phyloP scores from a whole-genome alignment of 805 yeast genomes.

The Candida quercuum region DNA sequence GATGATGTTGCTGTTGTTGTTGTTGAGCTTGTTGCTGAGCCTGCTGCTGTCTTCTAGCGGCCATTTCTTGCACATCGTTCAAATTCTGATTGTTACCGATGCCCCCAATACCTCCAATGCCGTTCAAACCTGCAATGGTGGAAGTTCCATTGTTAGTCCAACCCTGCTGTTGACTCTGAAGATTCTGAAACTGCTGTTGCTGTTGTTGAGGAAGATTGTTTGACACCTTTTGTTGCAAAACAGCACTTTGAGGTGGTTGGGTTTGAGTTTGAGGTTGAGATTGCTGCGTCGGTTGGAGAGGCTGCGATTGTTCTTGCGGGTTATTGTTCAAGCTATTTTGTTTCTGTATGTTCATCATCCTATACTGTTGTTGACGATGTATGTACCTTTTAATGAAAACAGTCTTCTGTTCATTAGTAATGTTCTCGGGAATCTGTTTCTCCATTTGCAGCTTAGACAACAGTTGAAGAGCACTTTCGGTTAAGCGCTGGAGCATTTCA shows the following conservation, averaged over 20 bases:
- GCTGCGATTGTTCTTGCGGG: background rate
- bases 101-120: too few species aligned
- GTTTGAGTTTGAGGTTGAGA: background rate
- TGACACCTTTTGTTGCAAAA: background rate
- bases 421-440: slow-evolving; percentile 16
- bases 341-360: slow-evolving; percentile 6
- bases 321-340: slow-evolving; percentile 1
- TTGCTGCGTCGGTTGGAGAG: background rate
- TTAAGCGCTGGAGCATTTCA: slow-evolving; percentile 16
- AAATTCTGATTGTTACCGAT: slow-evolving; percentile 1
- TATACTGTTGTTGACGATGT: slow-evolving; percentile 21
- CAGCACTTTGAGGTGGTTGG: background rate
- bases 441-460: slow-evolving; percentile 20
- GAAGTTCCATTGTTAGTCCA: slow-evolving; percentile 1
- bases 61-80: slow-evolving; percentile 5
- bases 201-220: background rate
- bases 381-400: slow-evolving; percentile 20
- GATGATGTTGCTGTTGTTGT: slow-evolving; percentile 6
- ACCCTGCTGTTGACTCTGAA: slow-evolving; percentile 7
- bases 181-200: background rate
- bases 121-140: too few species aligned
- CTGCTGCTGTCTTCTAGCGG: slow-evolving; percentile 6
- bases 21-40: background rate
- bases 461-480: slow-evolving; percentile 20
- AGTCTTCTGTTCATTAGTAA: slow-evolving; percentile 21